Percentiles rank a stretch among this genome's conserved stretches.
Evolutionary conservation across 495 filamentous ascomycete genomes (phyloP).

Genomic region (Neurospora discreta): DNA sequence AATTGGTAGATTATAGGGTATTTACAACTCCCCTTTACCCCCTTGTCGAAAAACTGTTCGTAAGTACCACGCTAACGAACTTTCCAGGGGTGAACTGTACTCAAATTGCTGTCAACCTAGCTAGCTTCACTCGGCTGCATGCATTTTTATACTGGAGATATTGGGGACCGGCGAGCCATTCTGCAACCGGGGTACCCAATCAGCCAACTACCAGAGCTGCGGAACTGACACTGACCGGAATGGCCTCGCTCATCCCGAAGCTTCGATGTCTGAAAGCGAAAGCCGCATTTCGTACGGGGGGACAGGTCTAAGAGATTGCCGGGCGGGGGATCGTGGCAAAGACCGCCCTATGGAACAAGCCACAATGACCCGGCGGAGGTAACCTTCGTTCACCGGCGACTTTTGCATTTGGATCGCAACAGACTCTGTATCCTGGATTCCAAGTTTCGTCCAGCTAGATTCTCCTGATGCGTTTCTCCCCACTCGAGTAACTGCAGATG

Average conservation of each 20-base stretch:
- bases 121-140: conserved; percentile 12
- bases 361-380: not conserved
- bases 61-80: too few relatives aligned
- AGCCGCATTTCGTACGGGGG: not conserved
- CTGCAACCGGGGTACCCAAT: not conserved
- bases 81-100: too few relatives aligned
- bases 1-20: too few relatives aligned
- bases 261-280: not conserved
- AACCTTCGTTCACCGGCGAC: not conserved
- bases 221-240: not conserved
- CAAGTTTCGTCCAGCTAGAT: not conserved
- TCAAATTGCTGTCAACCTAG: not conserved
- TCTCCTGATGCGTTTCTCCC: not conserved
- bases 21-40: too few relatives aligned
- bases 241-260: not conserved
- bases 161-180: not conserved
- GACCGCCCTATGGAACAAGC: not conserved
- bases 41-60: too few relatives aligned
- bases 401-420: not conserved
- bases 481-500: not conserved
- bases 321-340: not conserved
- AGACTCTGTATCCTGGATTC: not conserved
- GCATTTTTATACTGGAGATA: conserved; percentile 1
- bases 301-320: not conserved
- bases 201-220: not conserved